Base-by-base conservation (phyloP, 495 filamentous ascomycete species). In the Neurospora hispaniola region DNA sequence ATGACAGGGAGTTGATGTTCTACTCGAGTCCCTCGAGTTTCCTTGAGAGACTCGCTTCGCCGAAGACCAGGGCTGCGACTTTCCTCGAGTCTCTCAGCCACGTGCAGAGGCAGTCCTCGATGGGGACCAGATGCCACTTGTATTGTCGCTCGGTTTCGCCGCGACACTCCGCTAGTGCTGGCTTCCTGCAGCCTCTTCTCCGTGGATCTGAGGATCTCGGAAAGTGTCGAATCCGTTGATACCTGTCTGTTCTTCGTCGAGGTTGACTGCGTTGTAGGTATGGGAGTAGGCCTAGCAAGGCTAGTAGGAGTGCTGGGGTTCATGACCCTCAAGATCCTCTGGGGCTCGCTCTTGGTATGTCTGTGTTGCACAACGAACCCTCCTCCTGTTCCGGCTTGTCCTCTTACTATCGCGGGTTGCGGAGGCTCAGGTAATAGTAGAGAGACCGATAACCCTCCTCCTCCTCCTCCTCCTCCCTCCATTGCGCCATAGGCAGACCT, bases 121-220 rank as follows among this genome's bases (percentile, higher is more conserved):
- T 66, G 54, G 6, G 27, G 54, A 35, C 54, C 54, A 18, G 54
- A 66, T 38, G 6, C 16, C 18, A 16, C 23, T 40, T 23, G 16
- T 31, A 35, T 27, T 9, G 70, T 75, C 43, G 76, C 3, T 3
- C 76, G 79, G 71, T 81, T 75, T 35, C 80, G 73, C 41, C 75
- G 73, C 16, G 76, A 70, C 0, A 69, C 70, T n/a, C 54, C 62
- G 48, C 78, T 79, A 18, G 73, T 44, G 16, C 68, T 73, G 9
- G 82, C 82, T 44, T 81, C 80, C 23, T 80, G 80, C n/a, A 85
- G 74, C 40, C 81, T 76, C 75, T 82, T 78, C 38, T 83, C 84
- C 0, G 83, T 85, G 39, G 81, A 82, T 20, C 75, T 78, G 27
- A 85, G 73, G 31, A 85, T 85, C 44, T 83, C 77, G 3, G 81